Evolutionary conservation across 2,329 filamentous ascomycete species (phyloP).

Genomic region (Phialophora expanda): DNA sequence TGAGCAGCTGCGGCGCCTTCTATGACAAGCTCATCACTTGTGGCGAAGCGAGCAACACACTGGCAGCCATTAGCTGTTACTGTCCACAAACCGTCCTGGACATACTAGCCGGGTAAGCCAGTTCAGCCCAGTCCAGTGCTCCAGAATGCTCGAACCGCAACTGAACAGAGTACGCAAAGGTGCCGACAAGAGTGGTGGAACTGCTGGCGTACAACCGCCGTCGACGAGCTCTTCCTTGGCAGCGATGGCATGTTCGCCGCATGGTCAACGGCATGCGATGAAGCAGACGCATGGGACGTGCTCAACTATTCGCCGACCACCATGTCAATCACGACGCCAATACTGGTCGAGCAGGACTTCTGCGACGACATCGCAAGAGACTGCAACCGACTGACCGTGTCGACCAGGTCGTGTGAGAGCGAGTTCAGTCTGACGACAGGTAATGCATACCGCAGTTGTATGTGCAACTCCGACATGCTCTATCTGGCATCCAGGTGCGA

Average conservation of each 20-base stretch:
- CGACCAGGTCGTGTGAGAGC: background rate
- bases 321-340: background rate
- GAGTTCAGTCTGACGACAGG: background rate
- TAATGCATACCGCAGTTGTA: background rate
- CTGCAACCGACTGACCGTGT: background rate
- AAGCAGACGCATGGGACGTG: background rate
- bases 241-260: background rate
- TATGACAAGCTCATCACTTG: background rate
- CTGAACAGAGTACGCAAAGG: background rate
- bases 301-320: background rate
- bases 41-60: background rate
- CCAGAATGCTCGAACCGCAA: background rate
- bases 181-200: constrained; percentile 1
- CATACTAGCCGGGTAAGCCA: background rate
- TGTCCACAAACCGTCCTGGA: background rate
- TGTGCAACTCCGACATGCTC: background rate
- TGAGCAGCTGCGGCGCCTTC: constrained; percentile 1
- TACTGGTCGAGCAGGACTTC: background rate
- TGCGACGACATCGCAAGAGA: background rate
- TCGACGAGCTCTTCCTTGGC: background rate
- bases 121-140: background rate
- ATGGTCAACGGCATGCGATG: background rate
- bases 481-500: background rate
- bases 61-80: background rate
- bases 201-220: background rate